Evolutionary conservation across 177 flowering plant genomes (phyloP), one percentile per base, ranked within the genome.

Genomic region (Vitis hybrid): DNA sequence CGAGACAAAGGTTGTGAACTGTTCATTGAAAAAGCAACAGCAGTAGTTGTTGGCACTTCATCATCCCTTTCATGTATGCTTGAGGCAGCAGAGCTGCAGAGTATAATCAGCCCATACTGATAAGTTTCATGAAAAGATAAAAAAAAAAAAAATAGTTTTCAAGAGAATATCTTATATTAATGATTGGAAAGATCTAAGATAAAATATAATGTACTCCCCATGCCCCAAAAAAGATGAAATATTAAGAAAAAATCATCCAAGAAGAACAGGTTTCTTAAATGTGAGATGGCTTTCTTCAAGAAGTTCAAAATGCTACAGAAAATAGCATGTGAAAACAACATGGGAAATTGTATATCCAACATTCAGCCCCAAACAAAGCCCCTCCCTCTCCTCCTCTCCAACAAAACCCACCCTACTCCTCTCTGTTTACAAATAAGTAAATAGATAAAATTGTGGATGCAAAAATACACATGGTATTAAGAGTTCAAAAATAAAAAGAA

Each of bases 1-100:
- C 96, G 89, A 76, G 97, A 95, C 50, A 90, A 75, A 66, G 98
- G 73, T 63, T 86, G 97, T 57, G 92, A 84, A 77, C 73, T 83
- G 69, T 72, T 87, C 65, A 79, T 63, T 17, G 89, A 82, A 73
- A 81, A 75, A 73, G 89, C 70, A 74, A 79, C 70, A 69, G 91
- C 84, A 19, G 88, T 72, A 50, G 91, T 82, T 2, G 90, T 86
- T 60, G 92, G 92, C 69, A 93, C 73, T 56, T 90, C 96, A 71
- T 93, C 98, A 80, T 92, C 97, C 52, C 70, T 84, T 69, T 91
- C 97, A 82, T 81, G 74, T 66, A 86, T 71, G 77, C 84, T 79
- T 60, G 82, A 74, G 56, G 84, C 74, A 72, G 84, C 85, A 74
- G 88, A 83, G 81, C 98, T 95, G 98, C 82, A 87, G 56, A 82